Evolutionary conservation across 2,329 filamentous ascomycete genomes (phyloP), one percentile per base, ranked within the genome.

Genomic region (Neofusicoccum ribis): DNA sequence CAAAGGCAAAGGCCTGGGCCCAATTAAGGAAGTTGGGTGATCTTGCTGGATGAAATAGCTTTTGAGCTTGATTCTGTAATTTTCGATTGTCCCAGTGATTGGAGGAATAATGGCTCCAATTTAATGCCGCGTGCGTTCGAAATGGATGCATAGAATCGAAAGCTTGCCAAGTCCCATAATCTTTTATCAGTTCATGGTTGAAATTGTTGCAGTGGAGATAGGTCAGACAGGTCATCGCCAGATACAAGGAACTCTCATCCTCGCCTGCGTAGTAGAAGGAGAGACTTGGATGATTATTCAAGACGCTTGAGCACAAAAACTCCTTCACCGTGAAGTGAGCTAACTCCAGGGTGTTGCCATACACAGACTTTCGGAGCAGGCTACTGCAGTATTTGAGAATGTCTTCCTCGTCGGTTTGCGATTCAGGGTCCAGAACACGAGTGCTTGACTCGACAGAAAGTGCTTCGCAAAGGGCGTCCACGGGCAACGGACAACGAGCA

Each of bases 271-370:
- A 36, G 39, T 31, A 47, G 23, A 60, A 31, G 7, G n/a, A 17
- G 17, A 47, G 2, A 0, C 6, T 4, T 1, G 3, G 41, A n/a
- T 59, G 23, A 2, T 8, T 12, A 3, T 3, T 20, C 6, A 59
- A 17, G 23, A 15, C 5, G 14, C 11, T 17, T 17, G 39, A 34
- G 12, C n/a, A 9, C 6, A 61, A 14, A 8, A 14, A 62, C 23
- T 62, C 59, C 23, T 62, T 6, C 1, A 62, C 59, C 1, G 59
- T 62, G 7, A 62, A 62, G 12, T 62, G 59, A 9, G 59, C 31
- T 2, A 51, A 2, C 37, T 62, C 17, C 5, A 62, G 8, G 14
- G 0, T 7, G 0, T 50, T 2, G 0, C 17, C 44, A 7, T 39
- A 0, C 3, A 49, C 44, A 1, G 31, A 36, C 17, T n/a, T 31